A percentile compares a stretch with the other conserved stretches of the same genome.
Evolutionary conservation across 768 basidiomycete species (phyloP).

Genomic region (Pleurotus cornucopiae): DNA sequence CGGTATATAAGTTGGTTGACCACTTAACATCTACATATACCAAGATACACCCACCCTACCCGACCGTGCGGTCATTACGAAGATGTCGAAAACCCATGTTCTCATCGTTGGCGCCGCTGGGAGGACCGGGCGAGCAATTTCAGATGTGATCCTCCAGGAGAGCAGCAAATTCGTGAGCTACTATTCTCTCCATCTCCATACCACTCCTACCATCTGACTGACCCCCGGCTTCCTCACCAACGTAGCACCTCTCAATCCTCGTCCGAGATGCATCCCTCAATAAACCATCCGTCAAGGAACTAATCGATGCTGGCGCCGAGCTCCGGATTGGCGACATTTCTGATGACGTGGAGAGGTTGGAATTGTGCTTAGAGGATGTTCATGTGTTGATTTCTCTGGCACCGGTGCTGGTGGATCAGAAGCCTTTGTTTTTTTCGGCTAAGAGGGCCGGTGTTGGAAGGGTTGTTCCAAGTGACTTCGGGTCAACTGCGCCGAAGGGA

Average conservation of each 20-base stretch:
- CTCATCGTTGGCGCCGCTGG: not conserved
- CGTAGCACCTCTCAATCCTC: not conserved
- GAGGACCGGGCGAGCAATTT: not conserved
- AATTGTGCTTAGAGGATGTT: not conserved
- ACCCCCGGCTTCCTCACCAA: too few species aligned
- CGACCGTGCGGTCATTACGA: too few species aligned
- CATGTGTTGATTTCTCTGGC: not conserved
- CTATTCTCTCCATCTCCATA: too few species aligned
- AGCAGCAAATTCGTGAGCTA: not conserved
- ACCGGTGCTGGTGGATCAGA: not conserved
- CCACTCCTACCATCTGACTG: too few species aligned
- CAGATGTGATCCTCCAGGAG: not conserved
- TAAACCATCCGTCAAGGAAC: not conserved
- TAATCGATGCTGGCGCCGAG: not conserved
- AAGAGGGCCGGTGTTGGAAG: slow-evolving; percentile 1
- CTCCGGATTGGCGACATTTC: not conserved
- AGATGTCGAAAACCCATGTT: too few species aligned
- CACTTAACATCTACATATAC: too few species aligned
- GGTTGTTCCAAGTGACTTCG: slow-evolving; percentile 1
- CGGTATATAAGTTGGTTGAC: too few species aligned
- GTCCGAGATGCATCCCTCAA: not conserved
- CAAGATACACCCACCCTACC: too few species aligned
- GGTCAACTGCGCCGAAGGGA: not conserved
- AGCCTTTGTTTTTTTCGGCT: not conserved
- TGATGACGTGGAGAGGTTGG: not conserved